Evolutionary conservation across 2,329 filamentous ascomycete genomes (phyloP), one percentile per base, ranked within the genome.

Genomic region (Periconia sp.): DNA sequence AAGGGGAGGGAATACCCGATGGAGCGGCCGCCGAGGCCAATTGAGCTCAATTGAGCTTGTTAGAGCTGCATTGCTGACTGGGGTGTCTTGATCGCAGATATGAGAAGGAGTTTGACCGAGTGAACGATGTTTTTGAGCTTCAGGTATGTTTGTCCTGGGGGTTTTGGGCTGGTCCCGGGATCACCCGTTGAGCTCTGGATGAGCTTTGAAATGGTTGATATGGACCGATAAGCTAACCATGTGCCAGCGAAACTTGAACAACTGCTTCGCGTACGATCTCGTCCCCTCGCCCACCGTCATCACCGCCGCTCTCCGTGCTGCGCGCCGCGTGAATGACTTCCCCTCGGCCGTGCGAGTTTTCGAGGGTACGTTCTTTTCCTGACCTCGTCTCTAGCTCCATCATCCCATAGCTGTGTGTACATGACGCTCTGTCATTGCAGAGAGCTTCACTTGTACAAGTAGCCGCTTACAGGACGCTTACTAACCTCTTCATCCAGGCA

Each of bases 231-330:
- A 38, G 36, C 57, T 68, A 42, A 68, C 43, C 35, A 15, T 10
- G 7, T 13, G 16, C 12, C 69, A 91, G 83, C 89, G 91, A 76
- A 96, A 96, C 81, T 82, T 96, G 70, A 99, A 99, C 87, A 99
- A 99, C 80, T 92, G 91, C 73, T 99, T 99, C 78, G 94, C 94
- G 71, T 99, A 99, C 86, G 94, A 99, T 86, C 87, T 99, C 68
- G 94, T 99, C 59, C 94, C 95, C 69, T 94, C 92, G 31, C 86
- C 92, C 56, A 85, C 89, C 61, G 94, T 99, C 71, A 83, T 96
- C 74, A 84, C 84, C 65, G 92, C 94, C 65, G 94, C 94, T 56
- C 84, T 99, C 66, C 91, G 87, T 77, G 94, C 94, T 64, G 94
- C 94, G 61, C 84, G 94, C 74, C 84, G 94, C 74, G 94, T 99